phyloP scores from a whole-genome alignment of 1,284 basidiomycete species.

The Heterobasidion annosum region DNA sequence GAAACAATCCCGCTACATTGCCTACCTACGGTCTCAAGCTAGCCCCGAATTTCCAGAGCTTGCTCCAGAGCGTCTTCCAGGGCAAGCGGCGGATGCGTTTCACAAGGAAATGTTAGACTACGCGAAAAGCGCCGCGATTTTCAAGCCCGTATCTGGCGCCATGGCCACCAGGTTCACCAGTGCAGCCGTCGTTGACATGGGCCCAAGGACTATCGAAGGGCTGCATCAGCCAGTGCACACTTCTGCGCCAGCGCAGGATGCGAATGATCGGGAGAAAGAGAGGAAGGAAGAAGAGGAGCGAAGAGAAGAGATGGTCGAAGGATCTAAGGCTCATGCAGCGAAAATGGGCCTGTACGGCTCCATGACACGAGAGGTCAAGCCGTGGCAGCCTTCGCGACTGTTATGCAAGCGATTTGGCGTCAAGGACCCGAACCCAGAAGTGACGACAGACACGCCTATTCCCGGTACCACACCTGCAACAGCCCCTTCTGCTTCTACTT shows the following conservation, averaged over 20 bases:
- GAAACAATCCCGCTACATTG: conserved; percentile 82
- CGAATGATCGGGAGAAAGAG: conserved; percentile 18
- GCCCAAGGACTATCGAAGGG: conserved; percentile 64
- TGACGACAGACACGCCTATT: conserved; percentile 10
- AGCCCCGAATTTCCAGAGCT: conserved; percentile 29
- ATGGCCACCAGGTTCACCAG: conserved; percentile 92
- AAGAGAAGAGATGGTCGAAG: conserved; percentile 46
- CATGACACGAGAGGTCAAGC: conserved; percentile 65
- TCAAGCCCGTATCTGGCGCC: conserved; percentile 86
- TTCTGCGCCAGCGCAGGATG: conserved; percentile 23
- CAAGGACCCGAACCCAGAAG: conserved; percentile 59
- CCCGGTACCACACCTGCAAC: conserved; percentile 8
- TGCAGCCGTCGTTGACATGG: conserved; percentile 54
- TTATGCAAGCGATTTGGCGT: conserved; percentile 95
- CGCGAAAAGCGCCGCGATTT: conserved; percentile 79
- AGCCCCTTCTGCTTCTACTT: not conserved
- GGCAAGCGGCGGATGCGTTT: conserved; percentile 59
- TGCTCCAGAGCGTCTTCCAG: conserved; percentile 38
- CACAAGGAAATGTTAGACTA: conserved; percentile 84
- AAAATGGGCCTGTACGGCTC: conserved; percentile 81
- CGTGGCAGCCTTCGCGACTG: conserved; percentile 76
- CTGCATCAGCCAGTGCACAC: conserved; percentile 54
- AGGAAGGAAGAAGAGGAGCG: conserved; percentile 36
- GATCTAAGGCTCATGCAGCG: conserved; percentile 76
- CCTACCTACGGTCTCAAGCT: conserved; percentile 75